These are phyloP conservation scores for Corymbia calophylla DNA, from an alignment of 441 rosid genomes.

Conservation along the genomic window DNA sequence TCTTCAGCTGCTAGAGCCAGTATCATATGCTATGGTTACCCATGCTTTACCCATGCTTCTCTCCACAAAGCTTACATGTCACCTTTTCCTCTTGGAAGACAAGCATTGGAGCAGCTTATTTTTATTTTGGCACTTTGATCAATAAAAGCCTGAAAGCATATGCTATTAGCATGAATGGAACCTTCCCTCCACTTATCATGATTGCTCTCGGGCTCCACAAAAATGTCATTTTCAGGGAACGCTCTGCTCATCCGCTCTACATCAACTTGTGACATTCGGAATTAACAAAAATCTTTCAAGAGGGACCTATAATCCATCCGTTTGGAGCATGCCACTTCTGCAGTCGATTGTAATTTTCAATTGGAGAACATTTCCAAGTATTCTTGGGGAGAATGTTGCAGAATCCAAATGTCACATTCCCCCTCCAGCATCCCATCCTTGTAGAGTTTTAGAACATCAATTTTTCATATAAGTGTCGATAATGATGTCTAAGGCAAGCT, in stretches of 20 bases:
- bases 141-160: not conserved
- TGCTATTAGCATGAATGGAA: not conserved
- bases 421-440: not conserved
- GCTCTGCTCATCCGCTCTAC: not conserved
- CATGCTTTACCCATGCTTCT: not conserved
- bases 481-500: not conserved
- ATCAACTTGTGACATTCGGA: not conserved
- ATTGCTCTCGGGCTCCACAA: not conserved
- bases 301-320: not conserved
- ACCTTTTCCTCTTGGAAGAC: not conserved
- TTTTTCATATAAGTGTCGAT: not conserved
- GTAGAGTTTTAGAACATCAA: not conserved
- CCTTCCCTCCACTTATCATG: rapidly evolving
- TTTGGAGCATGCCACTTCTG: not conserved
- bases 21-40: not conserved
- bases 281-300: not conserved
- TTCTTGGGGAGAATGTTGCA: not conserved
- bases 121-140: not conserved
- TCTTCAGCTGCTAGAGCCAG: not conserved
- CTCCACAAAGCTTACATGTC: not conserved
- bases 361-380: not conserved
- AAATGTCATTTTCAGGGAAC: not conserved
- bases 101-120: not conserved
- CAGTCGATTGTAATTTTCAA: not conserved
- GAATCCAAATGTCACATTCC: not conserved